Percentiles rank a stretch among this genome's conserved stretches.
Evolutionary conservation across 331 rosid genomes (phyloP).

Genomic region (Rhamnella rubrinervis): DNA sequence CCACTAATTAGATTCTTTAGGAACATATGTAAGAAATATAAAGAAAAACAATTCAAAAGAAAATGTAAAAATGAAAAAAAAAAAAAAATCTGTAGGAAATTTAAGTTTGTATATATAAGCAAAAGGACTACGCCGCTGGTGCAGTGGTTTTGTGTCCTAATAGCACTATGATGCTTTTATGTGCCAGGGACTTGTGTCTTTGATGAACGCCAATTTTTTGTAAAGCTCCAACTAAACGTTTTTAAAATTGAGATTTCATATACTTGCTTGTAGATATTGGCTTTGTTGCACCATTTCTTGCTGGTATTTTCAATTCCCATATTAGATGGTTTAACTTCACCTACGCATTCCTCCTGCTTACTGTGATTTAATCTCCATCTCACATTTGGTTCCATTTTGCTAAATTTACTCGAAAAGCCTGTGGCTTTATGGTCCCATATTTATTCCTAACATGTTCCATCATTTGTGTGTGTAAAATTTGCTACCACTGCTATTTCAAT

Average conservation of each 20-base stretch:
- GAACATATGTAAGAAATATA: constrained; percentile 5
- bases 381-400: too few relatives aligned
- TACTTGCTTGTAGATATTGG: background rate
- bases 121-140: constrained; percentile 17
- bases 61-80: background rate
- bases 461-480: too few relatives aligned
- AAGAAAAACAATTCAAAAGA: background rate
- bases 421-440: too few relatives aligned
- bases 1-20: constrained; percentile 36
- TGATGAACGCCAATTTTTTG: constrained; percentile 24
- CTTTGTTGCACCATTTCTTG: background rate
- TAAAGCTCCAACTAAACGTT: constrained; percentile 4
- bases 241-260: background rate
- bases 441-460: too few relatives aligned
- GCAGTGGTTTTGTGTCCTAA: constrained; percentile 8
- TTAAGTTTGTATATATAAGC: constrained; percentile 33
- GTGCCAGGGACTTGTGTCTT: constrained; percentile 16
- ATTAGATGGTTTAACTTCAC: too few relatives aligned
- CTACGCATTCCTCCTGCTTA: too few relatives aligned
- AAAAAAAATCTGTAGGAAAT: background rate
- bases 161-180: background rate
- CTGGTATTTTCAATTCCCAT: too few relatives aligned
- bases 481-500: too few relatives aligned
- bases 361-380: too few relatives aligned
- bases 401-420: too few relatives aligned